phyloP scores from a whole-genome alignment of 2,329 filamentous ascomycete genomes.

The Kalaharituber pfeilii region DNA sequence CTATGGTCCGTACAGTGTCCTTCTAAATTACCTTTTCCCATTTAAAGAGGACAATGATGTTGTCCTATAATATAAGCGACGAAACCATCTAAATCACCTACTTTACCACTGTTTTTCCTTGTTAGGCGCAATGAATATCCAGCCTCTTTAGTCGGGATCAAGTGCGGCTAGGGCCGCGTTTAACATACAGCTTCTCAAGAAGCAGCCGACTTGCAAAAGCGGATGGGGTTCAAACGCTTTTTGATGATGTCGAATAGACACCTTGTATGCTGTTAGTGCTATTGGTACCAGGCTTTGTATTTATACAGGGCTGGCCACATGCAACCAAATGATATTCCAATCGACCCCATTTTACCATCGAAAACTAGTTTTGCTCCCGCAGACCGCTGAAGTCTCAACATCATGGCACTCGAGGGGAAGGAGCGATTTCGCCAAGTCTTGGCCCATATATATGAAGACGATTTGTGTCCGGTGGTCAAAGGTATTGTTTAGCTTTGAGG shows the following conservation, averaged over 20 bases:
- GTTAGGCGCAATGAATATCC: conserved; percentile 1
- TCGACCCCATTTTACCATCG: not conserved
- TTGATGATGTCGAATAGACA: not conserved
- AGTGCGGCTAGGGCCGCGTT: not conserved
- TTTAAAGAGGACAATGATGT: not conserved
- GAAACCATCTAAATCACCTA: not conserved
- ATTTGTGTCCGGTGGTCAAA: conserved; percentile 1
- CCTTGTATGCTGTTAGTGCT: not conserved
- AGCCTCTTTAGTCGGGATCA: not conserved
- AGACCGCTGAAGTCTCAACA: not conserved
- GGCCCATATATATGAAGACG: not conserved
- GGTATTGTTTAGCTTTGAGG: no score
- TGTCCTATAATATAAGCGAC: not conserved
- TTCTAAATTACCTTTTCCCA: conserved; percentile 4
- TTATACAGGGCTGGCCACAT: not conserved
- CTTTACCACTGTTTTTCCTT: conserved; percentile 2
- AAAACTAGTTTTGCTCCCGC: conserved; percentile 2
- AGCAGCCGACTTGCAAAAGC: not conserved
- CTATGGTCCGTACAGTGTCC: conserved; percentile 1
- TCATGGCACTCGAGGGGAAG: not conserved
- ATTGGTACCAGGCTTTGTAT: not conserved
- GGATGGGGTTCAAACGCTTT: not conserved
- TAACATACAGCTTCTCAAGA: not conserved
- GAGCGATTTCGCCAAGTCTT: not conserved
- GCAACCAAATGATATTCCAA: not conserved